phyloP scores from a whole-genome alignment of 768 basidiomycete species.

The Mycena vulgaris region DNA sequence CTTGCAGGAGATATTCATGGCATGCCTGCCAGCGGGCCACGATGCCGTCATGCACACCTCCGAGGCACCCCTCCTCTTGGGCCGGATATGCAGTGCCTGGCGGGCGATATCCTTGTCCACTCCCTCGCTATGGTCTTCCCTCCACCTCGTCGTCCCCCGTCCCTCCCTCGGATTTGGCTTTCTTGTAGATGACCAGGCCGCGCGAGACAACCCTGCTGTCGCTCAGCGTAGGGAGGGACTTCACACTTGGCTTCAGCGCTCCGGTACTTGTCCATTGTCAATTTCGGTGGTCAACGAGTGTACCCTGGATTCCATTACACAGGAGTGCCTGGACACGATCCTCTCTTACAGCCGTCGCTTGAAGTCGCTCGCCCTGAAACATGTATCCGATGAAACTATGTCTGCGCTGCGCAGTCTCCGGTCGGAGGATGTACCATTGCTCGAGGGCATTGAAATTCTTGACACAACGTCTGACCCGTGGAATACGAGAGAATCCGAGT shows the following conservation, averaged over 20 bases:
- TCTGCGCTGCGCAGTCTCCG: not conserved
- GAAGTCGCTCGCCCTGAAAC: not conserved
- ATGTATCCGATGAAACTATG: not conserved
- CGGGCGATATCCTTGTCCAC: constrained; percentile 9
- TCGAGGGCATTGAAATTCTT: constrained; percentile 4
- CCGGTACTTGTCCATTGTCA: not conserved
- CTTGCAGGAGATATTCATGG: constrained; percentile 17
- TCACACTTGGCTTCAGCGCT: constrained; percentile 4
- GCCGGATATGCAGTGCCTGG: constrained; percentile 15
- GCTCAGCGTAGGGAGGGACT: not conserved
- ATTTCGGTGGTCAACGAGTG: not conserved
- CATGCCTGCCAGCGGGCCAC: constrained; percentile 7
- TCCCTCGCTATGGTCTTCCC: constrained; percentile 5
- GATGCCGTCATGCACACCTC: constrained; percentile 9
- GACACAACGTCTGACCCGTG: not conserved
- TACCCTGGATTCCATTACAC: no score
- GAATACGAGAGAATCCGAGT: not conserved
- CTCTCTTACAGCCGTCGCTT: not conserved
- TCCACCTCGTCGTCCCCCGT: constrained; percentile 6
- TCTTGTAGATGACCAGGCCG: not conserved
- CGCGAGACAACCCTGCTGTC: not conserved
- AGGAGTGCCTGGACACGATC: not conserved
- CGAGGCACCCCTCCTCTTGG: constrained; percentile 3
- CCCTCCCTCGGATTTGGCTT: no score
- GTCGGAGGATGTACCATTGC: constrained; percentile 6